Evolutionary conservation across 176 grass and related monocot species (phyloP), one percentile per base, ranked within the genome.

Genomic region (Raddia guianensis): DNA sequence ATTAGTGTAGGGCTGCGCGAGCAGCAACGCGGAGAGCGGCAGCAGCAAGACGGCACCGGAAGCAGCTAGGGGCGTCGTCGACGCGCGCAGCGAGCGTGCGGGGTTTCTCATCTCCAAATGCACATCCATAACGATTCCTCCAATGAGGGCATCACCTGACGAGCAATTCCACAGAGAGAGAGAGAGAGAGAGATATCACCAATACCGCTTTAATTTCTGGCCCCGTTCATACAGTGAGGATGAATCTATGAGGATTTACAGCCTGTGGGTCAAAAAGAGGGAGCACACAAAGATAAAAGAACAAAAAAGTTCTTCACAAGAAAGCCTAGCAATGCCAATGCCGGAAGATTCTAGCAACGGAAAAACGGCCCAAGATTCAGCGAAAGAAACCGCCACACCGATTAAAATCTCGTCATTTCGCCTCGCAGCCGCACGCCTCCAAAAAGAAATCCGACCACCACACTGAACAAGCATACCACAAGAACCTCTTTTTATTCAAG

Each of bases 1-100:
- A 10, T 91, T 80, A 51, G 85, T 91, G 76, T 91, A 87, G 49
- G 81, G 18, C 27, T 67, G 80, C 6, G 81, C 84, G n/a, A 66
- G 71, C 9, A 85, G 89, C 72, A 91, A 40, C 71, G 72, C 47
- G 9, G 76, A 65, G 72, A 84, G 81, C 15, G 74, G 52, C 42
- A 91, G 51, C 64, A 91, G 70, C 70, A 84, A 66, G 73, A 87
- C 35, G 70, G 72, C 54, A 35, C 71, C 58, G 35, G 60, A 71
- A 86, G 78, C 51, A 78, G 59, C 4, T 44, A 82, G 44, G 44
- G 58, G 45, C 51, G 43, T 35, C 32, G 49, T 7, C 21, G 21
- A 61, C 3, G 9, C 15, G 2, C 35, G 62, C 62, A 20, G 16
- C 74, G 37, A 53, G 12, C 52, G 43, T 13, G 11, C 8, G 20